These are phyloP conservation scores for Pyrenochaeta sp. DNA, from an alignment of 2,329 filamentous ascomycete species.

Conservation along the genomic window DNA sequence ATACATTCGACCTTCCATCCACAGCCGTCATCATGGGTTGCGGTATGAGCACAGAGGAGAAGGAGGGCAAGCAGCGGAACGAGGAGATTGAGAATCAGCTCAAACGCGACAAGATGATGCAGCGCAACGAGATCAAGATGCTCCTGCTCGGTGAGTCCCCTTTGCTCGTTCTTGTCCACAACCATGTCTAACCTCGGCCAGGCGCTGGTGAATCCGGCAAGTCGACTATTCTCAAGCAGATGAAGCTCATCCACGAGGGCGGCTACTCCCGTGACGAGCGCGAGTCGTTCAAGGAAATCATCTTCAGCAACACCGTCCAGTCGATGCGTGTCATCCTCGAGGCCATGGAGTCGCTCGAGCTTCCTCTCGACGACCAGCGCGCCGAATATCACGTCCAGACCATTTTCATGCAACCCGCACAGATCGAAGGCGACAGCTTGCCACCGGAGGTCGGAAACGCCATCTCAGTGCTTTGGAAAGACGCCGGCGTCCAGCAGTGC, in stretches of 20 bases:
- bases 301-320: constrained; percentile 75
- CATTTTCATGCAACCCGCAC: constrained; percentile 97
- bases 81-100: constrained; percentile 99
- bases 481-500: constrained; percentile 90
- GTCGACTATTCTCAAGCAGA: constrained; percentile 93
- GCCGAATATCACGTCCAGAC: constrained; percentile 98
- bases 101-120: constrained; percentile 98
- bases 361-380: constrained; percentile 88
- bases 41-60: constrained; percentile 99
- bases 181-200: constrained; percentile 51
- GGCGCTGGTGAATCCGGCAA: constrained; percentile 98
- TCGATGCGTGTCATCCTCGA: constrained; percentile 75
- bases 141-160: constrained; percentile 83
- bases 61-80: constrained; percentile 99
- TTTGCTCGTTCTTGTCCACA: constrained; percentile 9
- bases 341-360: constrained; percentile 72
- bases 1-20: too few relatives aligned
- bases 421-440: constrained; percentile 93
- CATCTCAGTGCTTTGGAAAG: constrained; percentile 92
- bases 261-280: constrained; percentile 92
- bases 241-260: constrained; percentile 99
- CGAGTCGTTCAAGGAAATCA: constrained; percentile 75
- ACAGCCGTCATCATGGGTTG: constrained; percentile 84
- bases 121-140: constrained; percentile 99
- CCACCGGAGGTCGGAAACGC: constrained; percentile 94